Evolutionary conservation across 352 stramenopile species (phyloP).

Genomic region (Phytophthora colocasiae): DNA sequence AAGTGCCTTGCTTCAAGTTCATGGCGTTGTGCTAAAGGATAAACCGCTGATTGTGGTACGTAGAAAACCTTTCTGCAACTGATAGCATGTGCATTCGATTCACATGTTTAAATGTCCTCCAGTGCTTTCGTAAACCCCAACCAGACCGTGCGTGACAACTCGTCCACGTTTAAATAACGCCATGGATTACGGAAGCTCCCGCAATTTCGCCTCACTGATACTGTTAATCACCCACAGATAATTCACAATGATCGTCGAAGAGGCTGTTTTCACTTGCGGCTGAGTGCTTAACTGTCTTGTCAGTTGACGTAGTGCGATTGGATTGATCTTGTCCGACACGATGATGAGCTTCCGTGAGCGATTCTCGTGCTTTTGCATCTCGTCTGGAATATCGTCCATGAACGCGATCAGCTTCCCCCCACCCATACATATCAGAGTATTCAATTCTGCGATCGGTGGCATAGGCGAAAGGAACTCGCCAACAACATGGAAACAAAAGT

Average conservation of each 20-base stretch:
- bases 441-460: conserved; percentile 69
- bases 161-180: conserved; percentile 35
- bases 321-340: conserved; percentile 80
- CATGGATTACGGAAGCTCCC: conserved; percentile 39
- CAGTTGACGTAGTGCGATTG: conserved; percentile 53
- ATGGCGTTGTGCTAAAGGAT: conserved; percentile 76
- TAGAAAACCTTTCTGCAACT: conserved; percentile 7
- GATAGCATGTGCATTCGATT: conserved; percentile 31
- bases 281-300: conserved; percentile 48
- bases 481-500: conserved; percentile 74
- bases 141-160: conserved; percentile 1
- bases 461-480: conserved; percentile 84
- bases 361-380: conserved; percentile 66
- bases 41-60: conserved; percentile 88
- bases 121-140: conserved; percentile 46
- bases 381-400: conserved; percentile 56
- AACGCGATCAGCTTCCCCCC: conserved; percentile 61
- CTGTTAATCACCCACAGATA: conserved; percentile 90
- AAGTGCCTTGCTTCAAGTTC: conserved; percentile 57
- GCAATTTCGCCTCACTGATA: conserved; percentile 82
- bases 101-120: conserved; percentile 27
- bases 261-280: conserved; percentile 51
- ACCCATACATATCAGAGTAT: conserved; percentile 74
- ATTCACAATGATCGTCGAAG: conserved; percentile 65
- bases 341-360: conserved; percentile 62